Percentiles rank a stretch among this genome's conserved stretches.
phyloP scores from a whole-genome alignment of 2,329 filamentous ascomycete species.

The Ophiostoma himal-ulmi region DNA sequence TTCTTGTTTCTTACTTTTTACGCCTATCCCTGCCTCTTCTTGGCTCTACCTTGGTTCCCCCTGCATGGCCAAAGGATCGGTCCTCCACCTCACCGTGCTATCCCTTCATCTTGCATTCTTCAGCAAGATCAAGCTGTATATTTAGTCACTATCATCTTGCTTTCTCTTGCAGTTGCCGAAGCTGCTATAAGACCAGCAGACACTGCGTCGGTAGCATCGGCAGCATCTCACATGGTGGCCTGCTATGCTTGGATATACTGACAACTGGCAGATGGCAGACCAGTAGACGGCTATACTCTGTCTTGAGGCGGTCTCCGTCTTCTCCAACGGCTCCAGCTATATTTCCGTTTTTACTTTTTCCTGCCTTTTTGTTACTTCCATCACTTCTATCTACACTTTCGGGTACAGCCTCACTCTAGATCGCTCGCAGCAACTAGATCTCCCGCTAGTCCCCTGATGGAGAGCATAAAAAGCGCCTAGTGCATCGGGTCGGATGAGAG shows the following conservation, averaged over 20 bases:
- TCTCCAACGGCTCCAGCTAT: background rate
- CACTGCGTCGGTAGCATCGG: no score
- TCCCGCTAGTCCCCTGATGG: background rate
- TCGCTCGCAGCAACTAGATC: background rate
- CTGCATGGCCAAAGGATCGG: background rate
- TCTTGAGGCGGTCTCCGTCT: background rate
- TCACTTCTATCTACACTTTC: background rate
- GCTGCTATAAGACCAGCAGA: no score
- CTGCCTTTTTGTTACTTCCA: background rate
- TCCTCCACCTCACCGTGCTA: background rate
- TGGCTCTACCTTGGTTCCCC: no score
- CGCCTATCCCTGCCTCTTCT: no score
- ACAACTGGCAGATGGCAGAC: no score
- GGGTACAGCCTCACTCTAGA: background rate
- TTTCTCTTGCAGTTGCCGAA: no score
- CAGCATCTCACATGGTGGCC: no score
- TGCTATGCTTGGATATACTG: no score
- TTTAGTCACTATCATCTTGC: background rate
- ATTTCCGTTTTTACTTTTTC: background rate
- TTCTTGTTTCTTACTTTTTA: no score
- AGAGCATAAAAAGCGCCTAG: no score
- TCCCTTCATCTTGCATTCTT: background rate
- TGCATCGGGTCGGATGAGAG: constrained; percentile 2
- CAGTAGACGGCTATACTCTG: no score
- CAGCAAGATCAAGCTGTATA: constrained; percentile 1